These are phyloP conservation scores for Trichosporon ovoides DNA, from an alignment of 1,284 basidiomycete species.

Conservation along the genomic window DNA sequence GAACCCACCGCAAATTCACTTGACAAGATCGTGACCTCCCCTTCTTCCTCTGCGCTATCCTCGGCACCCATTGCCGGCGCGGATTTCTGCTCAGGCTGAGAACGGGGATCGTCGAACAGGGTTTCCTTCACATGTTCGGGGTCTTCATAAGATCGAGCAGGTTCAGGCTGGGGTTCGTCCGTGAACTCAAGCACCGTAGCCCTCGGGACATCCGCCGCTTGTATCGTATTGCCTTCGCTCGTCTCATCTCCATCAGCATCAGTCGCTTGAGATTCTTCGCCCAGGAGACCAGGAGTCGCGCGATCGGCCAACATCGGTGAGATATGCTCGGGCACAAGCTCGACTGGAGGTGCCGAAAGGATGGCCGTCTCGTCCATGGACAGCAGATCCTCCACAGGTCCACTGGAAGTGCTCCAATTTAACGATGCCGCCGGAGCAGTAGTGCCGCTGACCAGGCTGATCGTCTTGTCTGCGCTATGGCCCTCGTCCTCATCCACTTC, in stretches of 20 bases:
- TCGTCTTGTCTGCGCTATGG: slow-evolving; percentile 1
- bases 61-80: background rate
- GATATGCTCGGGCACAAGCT: background rate
- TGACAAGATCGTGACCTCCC: too few species aligned
- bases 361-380: slow-evolving; percentile 2
- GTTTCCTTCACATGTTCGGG: background rate
- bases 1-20: too few species aligned
- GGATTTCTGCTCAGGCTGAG: background rate
- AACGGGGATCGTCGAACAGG: background rate
- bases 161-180: background rate
- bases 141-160: background rate
- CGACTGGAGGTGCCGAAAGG: background rate
- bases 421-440: background rate
- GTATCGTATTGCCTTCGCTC: background rate
- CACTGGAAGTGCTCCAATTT: background rate
- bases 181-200: background rate
- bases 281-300: background rate
- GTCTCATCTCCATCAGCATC: background rate
- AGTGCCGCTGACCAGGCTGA: background rate
- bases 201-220: background rate
- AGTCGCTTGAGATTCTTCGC: background rate
- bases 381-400: background rate
- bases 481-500: slow-evolving; percentile 7
- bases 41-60: background rate
- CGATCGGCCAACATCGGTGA: background rate